phyloP scores from a whole-genome alignment of 2,329 filamentous ascomycete genomes.

The Dichotomopilus funicola region DNA sequence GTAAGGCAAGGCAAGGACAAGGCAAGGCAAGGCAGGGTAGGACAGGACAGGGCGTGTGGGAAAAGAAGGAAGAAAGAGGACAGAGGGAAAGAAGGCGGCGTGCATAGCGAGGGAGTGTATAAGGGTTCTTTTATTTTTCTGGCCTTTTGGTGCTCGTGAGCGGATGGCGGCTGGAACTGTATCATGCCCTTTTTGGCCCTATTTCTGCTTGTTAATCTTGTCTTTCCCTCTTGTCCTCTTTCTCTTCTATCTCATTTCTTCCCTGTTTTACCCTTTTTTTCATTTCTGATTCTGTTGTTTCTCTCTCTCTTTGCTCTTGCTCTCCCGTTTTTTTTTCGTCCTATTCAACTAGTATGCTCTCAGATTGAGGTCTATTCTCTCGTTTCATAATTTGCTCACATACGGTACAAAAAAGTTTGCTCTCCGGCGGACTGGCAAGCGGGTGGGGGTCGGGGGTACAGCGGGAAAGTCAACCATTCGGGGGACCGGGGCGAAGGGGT shows the following conservation, averaged over 20 bases:
- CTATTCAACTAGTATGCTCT: constrained; percentile 9
- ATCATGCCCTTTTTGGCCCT: constrained; percentile 7
- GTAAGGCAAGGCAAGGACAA: too few species aligned
- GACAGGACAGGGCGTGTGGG: constrained; percentile 9
- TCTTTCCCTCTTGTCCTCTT: constrained; percentile 25
- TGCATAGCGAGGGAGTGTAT: constrained; percentile 24
- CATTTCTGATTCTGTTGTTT: constrained; percentile 1
- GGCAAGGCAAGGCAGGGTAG: constrained; percentile 1
- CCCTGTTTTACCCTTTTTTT: constrained; percentile 17
- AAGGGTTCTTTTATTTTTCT: constrained; percentile 17
- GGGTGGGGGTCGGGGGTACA: constrained; percentile 16
- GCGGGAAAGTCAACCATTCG: constrained; percentile 13
- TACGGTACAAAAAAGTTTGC: constrained; percentile 7
- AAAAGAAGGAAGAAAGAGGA: constrained; percentile 9
- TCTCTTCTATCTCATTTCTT: constrained; percentile 15
- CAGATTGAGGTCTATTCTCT: constrained; percentile 19
- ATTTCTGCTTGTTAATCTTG: constrained; percentile 27
- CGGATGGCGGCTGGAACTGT: constrained; percentile 26
- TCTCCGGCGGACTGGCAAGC: constrained; percentile 14
- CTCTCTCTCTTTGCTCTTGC: constrained; percentile 15
- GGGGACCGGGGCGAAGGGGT: constrained; percentile 19
- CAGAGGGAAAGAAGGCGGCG: constrained; percentile 1
- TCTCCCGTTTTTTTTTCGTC: constrained; percentile 15
- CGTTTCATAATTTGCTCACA: constrained; percentile 7
- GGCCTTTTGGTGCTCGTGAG: constrained; percentile 19